These are phyloP conservation scores for Mycena citricolor DNA, from an alignment of 1,284 basidiomycete species.

Conservation along the genomic window DNA sequence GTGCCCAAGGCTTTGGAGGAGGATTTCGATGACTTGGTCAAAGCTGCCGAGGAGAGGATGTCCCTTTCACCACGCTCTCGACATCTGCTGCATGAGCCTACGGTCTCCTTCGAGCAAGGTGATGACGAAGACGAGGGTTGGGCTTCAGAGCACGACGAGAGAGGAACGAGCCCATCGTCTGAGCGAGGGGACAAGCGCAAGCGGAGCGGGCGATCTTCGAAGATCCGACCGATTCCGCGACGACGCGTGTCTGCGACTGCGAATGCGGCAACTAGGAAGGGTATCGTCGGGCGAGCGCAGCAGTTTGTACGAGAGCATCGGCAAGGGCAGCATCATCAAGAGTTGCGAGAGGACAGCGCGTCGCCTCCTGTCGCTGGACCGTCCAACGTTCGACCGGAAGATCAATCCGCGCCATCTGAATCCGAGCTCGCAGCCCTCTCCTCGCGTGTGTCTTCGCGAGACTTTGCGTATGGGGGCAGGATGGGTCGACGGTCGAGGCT, in stretches of 20 bases:
- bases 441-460: background rate
- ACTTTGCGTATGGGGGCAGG: slow-evolving; percentile 25
- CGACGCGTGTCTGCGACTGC: slow-evolving; percentile 11
- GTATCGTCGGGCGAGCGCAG: slow-evolving; percentile 15
- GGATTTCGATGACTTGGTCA: slow-evolving; percentile 19
- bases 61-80: background rate
- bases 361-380: background rate
- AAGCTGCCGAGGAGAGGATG: slow-evolving; percentile 14
- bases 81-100: background rate
- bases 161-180: slow-evolving; percentile 6
- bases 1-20: slow-evolving; percentile 16
- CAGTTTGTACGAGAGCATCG: slow-evolving; percentile 20
- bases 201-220: slow-evolving; percentile 23
- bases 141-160: slow-evolving; percentile 27
- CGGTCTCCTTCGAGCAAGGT: slow-evolving; percentile 2
- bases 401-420: background rate
- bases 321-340: background rate
- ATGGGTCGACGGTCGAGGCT: slow-evolving; percentile 31
- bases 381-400: background rate
- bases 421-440: background rate
- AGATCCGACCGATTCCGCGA: slow-evolving; percentile 6
- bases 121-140: slow-evolving; percentile 33
- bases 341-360: background rate
- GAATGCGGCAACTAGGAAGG: too few relatives aligned
- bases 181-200: slow-evolving; percentile 12